phyloP scores from a whole-genome alignment of 192 early-diverging fungal species.

The Pilaira anomala region DNA sequence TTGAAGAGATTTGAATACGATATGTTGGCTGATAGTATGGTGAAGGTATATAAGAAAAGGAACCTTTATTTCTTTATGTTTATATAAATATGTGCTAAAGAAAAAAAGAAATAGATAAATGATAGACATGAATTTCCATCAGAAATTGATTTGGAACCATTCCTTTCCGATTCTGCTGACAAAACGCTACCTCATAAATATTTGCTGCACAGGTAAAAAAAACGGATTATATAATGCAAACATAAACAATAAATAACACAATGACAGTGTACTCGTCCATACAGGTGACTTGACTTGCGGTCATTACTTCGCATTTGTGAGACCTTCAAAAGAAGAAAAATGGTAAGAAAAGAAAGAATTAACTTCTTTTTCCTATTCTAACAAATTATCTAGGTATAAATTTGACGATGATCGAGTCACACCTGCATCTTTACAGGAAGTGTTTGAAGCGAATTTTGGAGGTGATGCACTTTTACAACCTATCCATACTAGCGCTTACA shows the following conservation, averaged over 20 bases:
- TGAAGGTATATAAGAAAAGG: constrained; percentile 38
- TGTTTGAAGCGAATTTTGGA: constrained; percentile 95
- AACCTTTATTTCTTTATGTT: neutral
- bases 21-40: constrained; percentile 81
- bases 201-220: constrained; percentile 59
- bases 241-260: neutral
- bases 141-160: constrained; percentile 80
- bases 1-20: constrained; percentile 99
- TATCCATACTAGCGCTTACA: constrained; percentile 83
- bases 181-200: constrained; percentile 67
- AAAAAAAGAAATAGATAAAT: constrained; percentile 60
- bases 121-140: constrained; percentile 93
- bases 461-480: constrained; percentile 51
- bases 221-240: neutral
- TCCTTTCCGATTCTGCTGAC: constrained; percentile 64
- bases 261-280: constrained; percentile 81
- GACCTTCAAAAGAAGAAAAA: constrained; percentile 70
- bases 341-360: constrained; percentile 48
- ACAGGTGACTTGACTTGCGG: constrained; percentile 89
- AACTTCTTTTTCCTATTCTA: neutral
- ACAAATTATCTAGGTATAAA: constrained; percentile 45
- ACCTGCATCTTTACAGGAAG: constrained; percentile 72
- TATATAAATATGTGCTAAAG: neutral
- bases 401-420: constrained; percentile 96
- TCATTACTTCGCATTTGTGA: constrained; percentile 91